Conservation (phyloP, 2,329 filamentous ascomycete genomes). For the Beauveria sp. region DNA sequence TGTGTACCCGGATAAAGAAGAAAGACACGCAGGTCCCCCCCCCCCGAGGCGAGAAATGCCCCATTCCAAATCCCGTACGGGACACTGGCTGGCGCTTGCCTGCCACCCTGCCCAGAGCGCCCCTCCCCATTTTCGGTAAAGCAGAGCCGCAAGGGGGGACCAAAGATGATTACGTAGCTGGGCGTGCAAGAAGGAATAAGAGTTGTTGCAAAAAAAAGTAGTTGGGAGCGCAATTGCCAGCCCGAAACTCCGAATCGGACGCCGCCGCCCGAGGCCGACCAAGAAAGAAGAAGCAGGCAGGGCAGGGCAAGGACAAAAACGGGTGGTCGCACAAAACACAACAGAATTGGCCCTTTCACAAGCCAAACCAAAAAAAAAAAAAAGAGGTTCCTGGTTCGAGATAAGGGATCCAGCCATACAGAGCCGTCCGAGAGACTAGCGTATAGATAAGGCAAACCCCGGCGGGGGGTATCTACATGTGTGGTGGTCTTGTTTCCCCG, state of each 20-base stretch:
- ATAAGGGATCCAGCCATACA: background rate
- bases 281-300: background rate
- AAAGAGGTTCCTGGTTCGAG: background rate
- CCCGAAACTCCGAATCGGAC: background rate
- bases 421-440: background rate
- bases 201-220: background rate
- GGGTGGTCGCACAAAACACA: background rate
- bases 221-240: background rate
- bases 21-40: background rate
- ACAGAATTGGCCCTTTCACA: background rate
- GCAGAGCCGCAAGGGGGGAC: background rate
- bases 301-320: background rate
- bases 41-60: background rate
- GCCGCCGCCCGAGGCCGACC: slow-evolving; percentile 4
- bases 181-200: background rate
- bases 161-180: background rate
- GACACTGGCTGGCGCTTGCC: background rate
- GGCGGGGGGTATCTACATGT: background rate
- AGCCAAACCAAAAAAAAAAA: background rate
- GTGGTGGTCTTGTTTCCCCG: too few species aligned
- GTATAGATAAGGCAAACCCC: background rate
- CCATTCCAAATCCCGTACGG: background rate
- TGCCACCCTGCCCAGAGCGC: too few species aligned
- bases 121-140: background rate
- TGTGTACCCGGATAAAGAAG: background rate